A percentile compares a stretch with the other conserved stretches of the same genome.
Evolutionary conservation across 2,329 filamentous ascomycete genomes (phyloP).

Genomic region (Neoascochyta sp.): DNA sequence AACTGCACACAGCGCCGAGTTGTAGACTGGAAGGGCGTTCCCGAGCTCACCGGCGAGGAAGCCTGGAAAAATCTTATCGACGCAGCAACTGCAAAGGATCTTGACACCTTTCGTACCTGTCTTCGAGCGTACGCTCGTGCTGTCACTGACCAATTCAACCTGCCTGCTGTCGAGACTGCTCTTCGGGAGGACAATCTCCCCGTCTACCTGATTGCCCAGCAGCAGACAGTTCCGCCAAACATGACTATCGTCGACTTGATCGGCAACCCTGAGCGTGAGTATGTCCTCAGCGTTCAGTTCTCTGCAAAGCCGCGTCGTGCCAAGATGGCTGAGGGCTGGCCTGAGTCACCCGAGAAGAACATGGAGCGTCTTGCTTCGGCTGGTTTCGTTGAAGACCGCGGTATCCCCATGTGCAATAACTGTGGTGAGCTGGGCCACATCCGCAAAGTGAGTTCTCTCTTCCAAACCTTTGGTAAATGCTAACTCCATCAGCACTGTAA

Average conservation of each 20-base stretch:
- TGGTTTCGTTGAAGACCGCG: slow-evolving; percentile 60
- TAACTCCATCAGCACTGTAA: slow-evolving; percentile 50
- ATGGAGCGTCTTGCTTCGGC: slow-evolving; percentile 61
- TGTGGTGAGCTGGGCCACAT: slow-evolving; percentile 63
- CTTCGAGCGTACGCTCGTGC: slow-evolving; percentile 51
- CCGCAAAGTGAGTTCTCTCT: slow-evolving; percentile 34
- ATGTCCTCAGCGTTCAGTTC: slow-evolving; percentile 61
- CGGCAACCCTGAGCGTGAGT: slow-evolving; percentile 60
- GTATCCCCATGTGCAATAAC: slow-evolving; percentile 59
- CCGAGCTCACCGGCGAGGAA: slow-evolving; percentile 47
- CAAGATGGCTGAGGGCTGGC: slow-evolving; percentile 58
- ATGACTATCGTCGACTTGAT: slow-evolving; percentile 53
- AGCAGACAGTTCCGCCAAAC: slow-evolving; percentile 42
- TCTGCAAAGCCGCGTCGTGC: slow-evolving; percentile 52
- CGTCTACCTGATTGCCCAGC: slow-evolving; percentile 52
- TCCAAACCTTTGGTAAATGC: neutral
- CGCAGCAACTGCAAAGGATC: slow-evolving; percentile 48
- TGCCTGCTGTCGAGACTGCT: slow-evolving; percentile 49
- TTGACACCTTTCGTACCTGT: slow-evolving; percentile 48
- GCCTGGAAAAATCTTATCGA: slow-evolving; percentile 51
- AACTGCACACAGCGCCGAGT: slow-evolving; percentile 46
- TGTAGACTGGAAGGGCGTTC: slow-evolving; percentile 38
- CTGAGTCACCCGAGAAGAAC: slow-evolving; percentile 57
- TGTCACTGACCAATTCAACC: slow-evolving; percentile 33
- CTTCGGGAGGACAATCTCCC: slow-evolving; percentile 48